Percentiles rank a stretch among this genome's conserved stretches.
phyloP scores from a whole-genome alignment of 768 basidiomycete genomes.

The Russula olivacea region DNA sequence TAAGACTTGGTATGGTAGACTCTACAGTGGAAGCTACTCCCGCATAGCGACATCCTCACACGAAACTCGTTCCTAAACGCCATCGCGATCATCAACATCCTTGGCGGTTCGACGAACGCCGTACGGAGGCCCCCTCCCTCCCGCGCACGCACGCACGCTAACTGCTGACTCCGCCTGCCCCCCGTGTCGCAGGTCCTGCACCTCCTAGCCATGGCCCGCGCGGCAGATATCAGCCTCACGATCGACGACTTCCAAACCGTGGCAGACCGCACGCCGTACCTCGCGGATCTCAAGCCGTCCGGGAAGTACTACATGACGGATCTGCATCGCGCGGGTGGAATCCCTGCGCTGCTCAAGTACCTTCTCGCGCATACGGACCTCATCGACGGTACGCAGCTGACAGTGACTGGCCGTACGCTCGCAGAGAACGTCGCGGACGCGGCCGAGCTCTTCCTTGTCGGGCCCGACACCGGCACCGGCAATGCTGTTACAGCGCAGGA shows the following conservation, averaged over 20 bases:
- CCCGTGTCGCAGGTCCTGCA: slow-evolving; percentile 57
- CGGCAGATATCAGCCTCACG: slow-evolving; percentile 64
- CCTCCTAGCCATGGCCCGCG: slow-evolving; percentile 77
- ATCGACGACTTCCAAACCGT: slow-evolving; percentile 86
- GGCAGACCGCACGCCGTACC: slow-evolving; percentile 72
- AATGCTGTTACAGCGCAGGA: slow-evolving; percentile 32
- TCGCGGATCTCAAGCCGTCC: slow-evolving; percentile 82
- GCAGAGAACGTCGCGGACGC: slow-evolving; percentile 83
- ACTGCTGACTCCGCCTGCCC: neutral
- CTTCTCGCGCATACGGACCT: slow-evolving; percentile 70
- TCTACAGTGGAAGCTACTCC: neutral
- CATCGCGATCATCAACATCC: slow-evolving; percentile 67
- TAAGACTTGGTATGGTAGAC: neutral
- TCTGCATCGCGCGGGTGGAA: slow-evolving; percentile 77
- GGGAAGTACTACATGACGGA: slow-evolving; percentile 90
- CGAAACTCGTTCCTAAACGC: slow-evolving; percentile 76
- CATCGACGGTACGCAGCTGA: slow-evolving; percentile 77
- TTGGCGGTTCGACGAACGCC: slow-evolving; percentile 87
- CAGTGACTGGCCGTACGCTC: slow-evolving; percentile 87
- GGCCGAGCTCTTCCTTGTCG: slow-evolving; percentile 54
- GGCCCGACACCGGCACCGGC: neutral
- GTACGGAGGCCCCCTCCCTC: slow-evolving; percentile 33
- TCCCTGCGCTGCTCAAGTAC: slow-evolving; percentile 81
- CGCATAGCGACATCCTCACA: slow-evolving; percentile 55
- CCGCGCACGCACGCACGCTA: neutral